Conservation (phyloP, 2,329 filamentous ascomycete species). For the Beauveria asiatica region DNA sequence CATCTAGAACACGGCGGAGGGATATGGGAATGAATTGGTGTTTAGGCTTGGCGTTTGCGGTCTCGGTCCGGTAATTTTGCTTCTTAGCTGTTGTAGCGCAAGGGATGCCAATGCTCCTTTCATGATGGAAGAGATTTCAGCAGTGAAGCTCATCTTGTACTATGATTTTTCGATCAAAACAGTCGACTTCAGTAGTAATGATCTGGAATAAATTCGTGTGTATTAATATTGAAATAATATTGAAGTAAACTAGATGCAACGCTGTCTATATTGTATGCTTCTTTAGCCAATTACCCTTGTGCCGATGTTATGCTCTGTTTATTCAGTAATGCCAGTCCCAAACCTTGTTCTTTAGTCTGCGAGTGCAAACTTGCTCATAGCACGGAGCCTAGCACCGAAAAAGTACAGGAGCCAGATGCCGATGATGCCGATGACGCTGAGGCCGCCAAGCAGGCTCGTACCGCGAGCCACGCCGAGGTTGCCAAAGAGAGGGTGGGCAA, state of each 20-base stretch:
- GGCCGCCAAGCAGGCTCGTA: conserved; percentile 46
- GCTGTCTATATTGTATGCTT: neutral
- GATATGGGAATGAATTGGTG: neutral
- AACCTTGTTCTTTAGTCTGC: conserved; percentile 15
- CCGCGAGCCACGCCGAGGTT: conserved; percentile 52
- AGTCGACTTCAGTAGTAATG: neutral
- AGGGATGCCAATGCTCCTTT: neutral
- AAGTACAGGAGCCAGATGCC: conserved; percentile 54
- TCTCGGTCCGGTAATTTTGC: neutral
- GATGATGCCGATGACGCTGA: conserved; percentile 44
- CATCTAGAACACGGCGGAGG: neutral
- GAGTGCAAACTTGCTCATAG: conserved; percentile 49
- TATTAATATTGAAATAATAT: neutral
- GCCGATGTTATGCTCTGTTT: neutral
- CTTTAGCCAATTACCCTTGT: neutral
- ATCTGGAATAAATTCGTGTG: neutral
- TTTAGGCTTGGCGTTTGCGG: neutral
- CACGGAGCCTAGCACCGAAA: conserved; percentile 44
- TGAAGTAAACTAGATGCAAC: neutral
- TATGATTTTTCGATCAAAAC: neutral
- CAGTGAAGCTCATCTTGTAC: neutral
- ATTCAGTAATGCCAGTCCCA: neutral
- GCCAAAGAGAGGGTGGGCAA: conserved; percentile 49
- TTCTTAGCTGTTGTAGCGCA: neutral
- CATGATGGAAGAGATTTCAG: neutral